Evolutionary conservation across 2,329 filamentous ascomycete genomes (phyloP).

Genomic region (Beauveria scarabaeidicola): DNA sequence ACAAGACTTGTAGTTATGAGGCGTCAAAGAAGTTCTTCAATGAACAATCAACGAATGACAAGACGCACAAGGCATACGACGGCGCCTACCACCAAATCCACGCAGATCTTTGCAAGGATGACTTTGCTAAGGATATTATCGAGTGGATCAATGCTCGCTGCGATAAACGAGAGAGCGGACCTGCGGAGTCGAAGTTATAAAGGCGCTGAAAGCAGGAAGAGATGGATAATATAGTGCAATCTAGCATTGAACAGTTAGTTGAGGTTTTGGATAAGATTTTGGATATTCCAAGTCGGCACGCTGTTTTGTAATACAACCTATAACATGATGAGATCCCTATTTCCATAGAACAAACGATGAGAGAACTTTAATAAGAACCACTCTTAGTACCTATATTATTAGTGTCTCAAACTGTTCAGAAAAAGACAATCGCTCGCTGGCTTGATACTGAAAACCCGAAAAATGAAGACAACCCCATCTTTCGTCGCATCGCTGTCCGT

Average conservation of each 20-base stretch:
- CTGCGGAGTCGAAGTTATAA: constrained; percentile 30
- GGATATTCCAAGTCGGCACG: background rate
- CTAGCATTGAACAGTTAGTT: background rate
- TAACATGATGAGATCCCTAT: too few relatives aligned
- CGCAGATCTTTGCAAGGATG: constrained; percentile 45
- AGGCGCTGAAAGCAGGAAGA: background rate
- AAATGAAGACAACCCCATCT: background rate
- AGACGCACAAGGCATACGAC: constrained; percentile 63
- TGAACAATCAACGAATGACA: constrained; percentile 52
- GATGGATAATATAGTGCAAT: background rate
- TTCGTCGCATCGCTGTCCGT: background rate
- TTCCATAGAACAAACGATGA: too few relatives aligned
- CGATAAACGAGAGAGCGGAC: constrained; percentile 15
- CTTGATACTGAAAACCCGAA: background rate
- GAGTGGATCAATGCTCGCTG: constrained; percentile 54
- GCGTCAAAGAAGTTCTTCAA: constrained; percentile 58
- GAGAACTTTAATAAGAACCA: too few relatives aligned
- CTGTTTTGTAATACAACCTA: too few relatives aligned
- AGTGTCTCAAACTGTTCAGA: too few relatives aligned
- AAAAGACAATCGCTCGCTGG: background rate
- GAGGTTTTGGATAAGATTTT: background rate
- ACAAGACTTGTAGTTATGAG: constrained; percentile 59
- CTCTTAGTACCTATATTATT: background rate
- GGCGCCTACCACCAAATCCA: constrained; percentile 73
- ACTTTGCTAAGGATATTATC: constrained; percentile 50